These are phyloP conservation scores for Ustanciosporium gigantosporum DNA, from an alignment of 1,284 basidiomycete genomes.

Conservation along the genomic window DNA sequence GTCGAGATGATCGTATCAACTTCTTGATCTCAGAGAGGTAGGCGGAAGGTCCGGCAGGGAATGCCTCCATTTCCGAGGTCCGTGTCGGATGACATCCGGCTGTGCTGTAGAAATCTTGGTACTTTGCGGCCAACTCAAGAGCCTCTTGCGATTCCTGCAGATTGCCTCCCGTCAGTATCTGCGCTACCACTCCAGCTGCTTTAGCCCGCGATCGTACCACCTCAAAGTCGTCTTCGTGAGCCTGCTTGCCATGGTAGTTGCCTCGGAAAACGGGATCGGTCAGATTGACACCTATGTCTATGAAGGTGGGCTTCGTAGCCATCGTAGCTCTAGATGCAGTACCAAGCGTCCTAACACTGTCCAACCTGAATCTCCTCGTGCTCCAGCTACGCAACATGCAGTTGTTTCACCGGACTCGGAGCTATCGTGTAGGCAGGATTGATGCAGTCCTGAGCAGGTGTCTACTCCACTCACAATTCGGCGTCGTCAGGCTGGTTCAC, in stretches of 20 bases:
- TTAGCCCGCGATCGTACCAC: conserved; percentile 70
- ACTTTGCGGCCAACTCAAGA: conserved; percentile 68
- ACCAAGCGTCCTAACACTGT: too few relatives aligned
- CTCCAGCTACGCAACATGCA: too few relatives aligned
- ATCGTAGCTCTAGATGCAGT: too few relatives aligned
- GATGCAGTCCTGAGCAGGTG: too few relatives aligned
- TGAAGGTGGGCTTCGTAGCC: conserved; percentile 13
- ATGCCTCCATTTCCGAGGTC: conserved; percentile 73
- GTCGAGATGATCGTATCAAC: not conserved
- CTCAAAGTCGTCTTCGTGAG: conserved; percentile 69
- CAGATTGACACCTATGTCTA: conserved; percentile 66
- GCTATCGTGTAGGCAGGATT: too few relatives aligned
- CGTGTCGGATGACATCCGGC: conserved; percentile 86
- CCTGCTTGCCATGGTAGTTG: conserved; percentile 63
- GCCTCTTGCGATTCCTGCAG: conserved; percentile 72
- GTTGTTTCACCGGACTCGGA: too few relatives aligned
- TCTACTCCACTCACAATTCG: too few relatives aligned
- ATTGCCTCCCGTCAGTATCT: conserved; percentile 80
- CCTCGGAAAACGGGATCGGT: conserved; percentile 64
- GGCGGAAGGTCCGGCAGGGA: conserved; percentile 66
- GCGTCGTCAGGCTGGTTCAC: too few relatives aligned
- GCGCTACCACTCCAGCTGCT: conserved; percentile 72
- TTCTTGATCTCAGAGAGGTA: conserved; percentile 68
- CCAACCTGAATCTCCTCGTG: too few relatives aligned
- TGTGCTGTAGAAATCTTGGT: conserved; percentile 72